Percentiles rank a stretch among this genome's conserved stretches.
These are phyloP conservation scores for Aspergillus asperescens DNA, from an alignment of 495 filamentous ascomycete species.

Conservation along the genomic window DNA sequence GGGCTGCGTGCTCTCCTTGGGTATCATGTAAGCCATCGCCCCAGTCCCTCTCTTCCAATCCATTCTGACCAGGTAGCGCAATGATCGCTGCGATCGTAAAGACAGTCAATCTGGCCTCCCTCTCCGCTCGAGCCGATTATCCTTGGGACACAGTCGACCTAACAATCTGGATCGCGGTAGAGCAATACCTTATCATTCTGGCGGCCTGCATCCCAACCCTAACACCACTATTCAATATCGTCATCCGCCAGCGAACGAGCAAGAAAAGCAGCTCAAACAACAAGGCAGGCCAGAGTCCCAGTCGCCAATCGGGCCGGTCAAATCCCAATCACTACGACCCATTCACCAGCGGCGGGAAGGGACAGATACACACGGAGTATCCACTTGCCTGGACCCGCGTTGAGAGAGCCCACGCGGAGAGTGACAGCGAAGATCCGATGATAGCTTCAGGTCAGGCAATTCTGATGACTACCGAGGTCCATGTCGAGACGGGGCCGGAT, in stretches of 20 bases:
- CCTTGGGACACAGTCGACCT: constrained; percentile 8
- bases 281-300: background rate
- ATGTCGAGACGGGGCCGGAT: background rate
- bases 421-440: constrained; percentile 9
- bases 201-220: constrained; percentile 11
- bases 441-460: background rate
- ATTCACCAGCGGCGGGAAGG: background rate
- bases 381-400: background rate
- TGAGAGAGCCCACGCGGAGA: background rate
- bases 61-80: constrained; percentile 1
- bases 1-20: constrained; percentile 10
- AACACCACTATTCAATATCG: constrained; percentile 12
- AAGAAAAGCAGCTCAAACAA: background rate
- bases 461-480: constrained; percentile 1
- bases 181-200: constrained; percentile 13
- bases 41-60: background rate
- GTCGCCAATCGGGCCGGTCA: background rate
- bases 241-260: background rate
- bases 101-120: constrained; percentile 8
- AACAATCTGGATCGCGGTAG: constrained; percentile 9
- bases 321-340: background rate
- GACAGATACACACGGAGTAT: background rate
- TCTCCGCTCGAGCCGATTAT: constrained; percentile 3
- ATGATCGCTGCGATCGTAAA: constrained; percentile 13
- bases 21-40: constrained; percentile 5